Conservation (phyloP, 176 grass and related monocot species). For the Aegilops umbellulata region DNA sequence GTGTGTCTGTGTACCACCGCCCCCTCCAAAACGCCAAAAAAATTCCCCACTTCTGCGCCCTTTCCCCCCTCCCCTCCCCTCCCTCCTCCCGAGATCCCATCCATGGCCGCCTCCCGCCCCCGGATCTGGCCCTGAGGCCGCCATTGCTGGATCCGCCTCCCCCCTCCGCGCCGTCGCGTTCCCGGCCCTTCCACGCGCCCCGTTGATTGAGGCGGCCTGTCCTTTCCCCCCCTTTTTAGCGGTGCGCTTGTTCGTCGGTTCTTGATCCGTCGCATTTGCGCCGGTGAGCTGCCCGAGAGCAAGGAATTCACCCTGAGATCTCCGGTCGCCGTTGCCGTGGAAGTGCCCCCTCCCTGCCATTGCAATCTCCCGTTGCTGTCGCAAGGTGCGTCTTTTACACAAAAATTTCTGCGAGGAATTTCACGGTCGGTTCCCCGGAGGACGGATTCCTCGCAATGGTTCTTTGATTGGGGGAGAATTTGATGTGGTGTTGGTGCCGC, state of each 20-base stretch:
- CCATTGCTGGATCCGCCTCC: constrained; percentile 38
- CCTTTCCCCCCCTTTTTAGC: background rate
- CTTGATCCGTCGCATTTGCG: constrained; percentile 38
- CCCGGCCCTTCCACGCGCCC: background rate
- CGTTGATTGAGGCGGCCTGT: background rate
- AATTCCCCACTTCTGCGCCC: constrained; percentile 29
- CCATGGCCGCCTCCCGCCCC: constrained; percentile 45
- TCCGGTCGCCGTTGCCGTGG: background rate
- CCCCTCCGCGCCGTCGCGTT: background rate
- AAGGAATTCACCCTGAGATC: background rate
- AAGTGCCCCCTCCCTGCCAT: constrained; percentile 18
- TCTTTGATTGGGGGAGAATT: constrained; percentile 25
- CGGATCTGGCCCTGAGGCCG: constrained; percentile 52
- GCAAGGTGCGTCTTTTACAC: background rate
- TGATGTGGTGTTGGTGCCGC: constrained; percentile 42
- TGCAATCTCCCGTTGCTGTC: constrained; percentile 15
- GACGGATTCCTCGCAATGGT: constrained; percentile 7
- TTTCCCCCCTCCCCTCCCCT: background rate
- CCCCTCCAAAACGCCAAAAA: constrained; percentile 35
- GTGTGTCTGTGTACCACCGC: constrained; percentile 9
- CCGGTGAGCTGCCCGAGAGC: background rate
- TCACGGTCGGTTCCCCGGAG: background rate
- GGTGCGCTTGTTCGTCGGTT: constrained; percentile 21
- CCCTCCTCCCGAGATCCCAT: constrained; percentile 45
- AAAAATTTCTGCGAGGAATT: background rate